Conservation (phyloP, 2,329 filamentous ascomycete genomes). For the Apiospora hydei region DNA sequence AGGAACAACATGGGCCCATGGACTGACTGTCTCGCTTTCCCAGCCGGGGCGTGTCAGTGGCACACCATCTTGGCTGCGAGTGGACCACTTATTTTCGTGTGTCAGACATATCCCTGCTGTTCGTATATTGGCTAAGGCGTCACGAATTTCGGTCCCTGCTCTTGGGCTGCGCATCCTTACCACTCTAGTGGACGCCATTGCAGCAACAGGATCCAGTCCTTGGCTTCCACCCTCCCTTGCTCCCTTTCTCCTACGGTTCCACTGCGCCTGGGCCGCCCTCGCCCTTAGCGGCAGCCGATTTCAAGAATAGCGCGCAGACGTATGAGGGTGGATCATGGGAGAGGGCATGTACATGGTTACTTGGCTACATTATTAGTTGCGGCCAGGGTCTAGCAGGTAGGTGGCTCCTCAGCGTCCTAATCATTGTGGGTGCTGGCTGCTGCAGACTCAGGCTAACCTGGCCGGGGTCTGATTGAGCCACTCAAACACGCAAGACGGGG, state of each 20-base stretch:
- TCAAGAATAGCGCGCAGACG: conserved; percentile 43
- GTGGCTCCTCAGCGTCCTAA: conserved; percentile 35
- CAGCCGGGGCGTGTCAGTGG: conserved; percentile 24
- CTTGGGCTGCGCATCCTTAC: conserved; percentile 34
- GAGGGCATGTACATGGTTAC: conserved; percentile 20
- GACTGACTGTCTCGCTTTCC: conserved; percentile 21
- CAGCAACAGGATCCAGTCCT: conserved; percentile 41
- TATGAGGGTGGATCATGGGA: conserved; percentile 18
- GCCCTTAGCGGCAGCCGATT: conserved; percentile 42
- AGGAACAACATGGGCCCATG: conserved; percentile 18
- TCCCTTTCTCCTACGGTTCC: conserved; percentile 28
- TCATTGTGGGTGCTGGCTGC: conserved; percentile 34
- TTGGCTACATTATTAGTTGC: conserved; percentile 33
- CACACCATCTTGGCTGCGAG: conserved; percentile 17
- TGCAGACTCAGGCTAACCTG: conserved; percentile 34
- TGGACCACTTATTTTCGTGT: conserved; percentile 48
- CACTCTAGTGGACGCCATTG: conserved; percentile 41
- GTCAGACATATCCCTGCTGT: conserved; percentile 56
- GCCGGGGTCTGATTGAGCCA: conserved; percentile 40
- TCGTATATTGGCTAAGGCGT: conserved; percentile 55
- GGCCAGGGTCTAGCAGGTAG: conserved; percentile 30
- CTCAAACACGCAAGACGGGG: conserved; percentile 42
- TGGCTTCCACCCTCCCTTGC: conserved; percentile 29
- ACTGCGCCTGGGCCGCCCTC: conserved; percentile 38
- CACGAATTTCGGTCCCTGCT: conserved; percentile 29